phyloP scores from a whole-genome alignment of 345 rosid genomes.

The Adansonia digitata region DNA sequence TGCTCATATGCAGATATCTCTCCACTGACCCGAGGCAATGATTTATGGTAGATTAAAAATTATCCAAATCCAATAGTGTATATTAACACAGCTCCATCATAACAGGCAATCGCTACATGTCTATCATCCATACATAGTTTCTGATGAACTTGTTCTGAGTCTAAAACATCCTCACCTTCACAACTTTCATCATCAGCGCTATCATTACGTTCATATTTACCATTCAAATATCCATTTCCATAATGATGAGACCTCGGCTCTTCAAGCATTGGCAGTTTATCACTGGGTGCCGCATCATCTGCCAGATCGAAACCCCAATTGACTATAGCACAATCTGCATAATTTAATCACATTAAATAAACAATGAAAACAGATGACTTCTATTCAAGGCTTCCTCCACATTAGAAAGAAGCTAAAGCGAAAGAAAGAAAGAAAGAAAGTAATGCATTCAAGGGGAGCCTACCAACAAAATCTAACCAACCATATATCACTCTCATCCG shows the following conservation, averaged over 20 bases:
- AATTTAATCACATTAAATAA: neutral
- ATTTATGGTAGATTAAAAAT: constrained; percentile 54
- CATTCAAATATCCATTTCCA: constrained; percentile 51
- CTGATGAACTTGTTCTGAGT: constrained; percentile 37
- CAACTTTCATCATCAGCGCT: constrained; percentile 39
- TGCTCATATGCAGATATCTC: constrained; percentile 42
- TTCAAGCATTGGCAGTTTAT: constrained; percentile 12
- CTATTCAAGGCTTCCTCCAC: neutral
- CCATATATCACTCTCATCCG: neutral
- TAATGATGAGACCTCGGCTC: constrained; percentile 28
- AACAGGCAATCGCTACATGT: constrained; percentile 63
- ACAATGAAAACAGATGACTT: neutral
- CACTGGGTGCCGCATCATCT: constrained; percentile 60
- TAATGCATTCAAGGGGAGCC: neutral
- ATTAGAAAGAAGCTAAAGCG: neutral
- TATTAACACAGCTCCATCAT: constrained; percentile 80
- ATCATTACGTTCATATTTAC: constrained; percentile 25
- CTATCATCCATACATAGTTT: constrained; percentile 33
- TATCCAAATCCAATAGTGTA: constrained; percentile 46
- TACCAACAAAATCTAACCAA: neutral
- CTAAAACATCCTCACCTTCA: constrained; percentile 56
- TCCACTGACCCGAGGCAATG: constrained; percentile 96
- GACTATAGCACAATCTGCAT: constrained; percentile 70
- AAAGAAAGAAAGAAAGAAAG: neutral
- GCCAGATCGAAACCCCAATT: constrained; percentile 84